phyloP scores from a whole-genome alignment of 2,329 filamentous ascomycete species.

The Beauveria scarabaeidicola region DNA sequence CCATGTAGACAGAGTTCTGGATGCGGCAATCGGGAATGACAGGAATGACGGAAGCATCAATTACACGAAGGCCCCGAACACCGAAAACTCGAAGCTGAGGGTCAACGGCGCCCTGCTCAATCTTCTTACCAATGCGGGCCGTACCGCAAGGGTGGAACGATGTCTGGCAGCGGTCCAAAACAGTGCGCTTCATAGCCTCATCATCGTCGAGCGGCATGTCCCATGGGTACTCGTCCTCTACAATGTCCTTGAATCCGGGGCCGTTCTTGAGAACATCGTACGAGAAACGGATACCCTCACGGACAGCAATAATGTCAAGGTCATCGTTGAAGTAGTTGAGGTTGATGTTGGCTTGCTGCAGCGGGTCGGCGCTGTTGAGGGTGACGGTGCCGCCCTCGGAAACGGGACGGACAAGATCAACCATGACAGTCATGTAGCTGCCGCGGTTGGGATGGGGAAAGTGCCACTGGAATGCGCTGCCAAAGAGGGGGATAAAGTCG shows the following conservation, averaged over 20 bases:
- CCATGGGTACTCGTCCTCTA: constrained; percentile 50
- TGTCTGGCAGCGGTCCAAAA: constrained; percentile 52
- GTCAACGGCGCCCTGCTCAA: constrained; percentile 27
- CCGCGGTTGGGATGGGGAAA: constrained; percentile 33
- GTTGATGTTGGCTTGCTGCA: constrained; percentile 49
- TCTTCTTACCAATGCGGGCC: constrained; percentile 34
- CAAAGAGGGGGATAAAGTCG: constrained; percentile 53
- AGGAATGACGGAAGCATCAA: constrained; percentile 40
- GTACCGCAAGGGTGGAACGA: constrained; percentile 52
- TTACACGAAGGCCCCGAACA: constrained; percentile 19
- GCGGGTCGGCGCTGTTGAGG: constrained; percentile 47
- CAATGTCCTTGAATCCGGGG: constrained; percentile 46
- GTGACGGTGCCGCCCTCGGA: constrained; percentile 37
- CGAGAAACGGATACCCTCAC: constrained; percentile 46
- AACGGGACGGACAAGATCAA: constrained; percentile 34
- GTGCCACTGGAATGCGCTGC: constrained; percentile 40
- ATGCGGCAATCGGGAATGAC: constrained; percentile 49
- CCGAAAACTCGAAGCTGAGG: constrained; percentile 23
- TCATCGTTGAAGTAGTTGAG: constrained; percentile 52
- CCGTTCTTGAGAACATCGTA: constrained; percentile 51
- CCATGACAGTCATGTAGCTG: constrained; percentile 48
- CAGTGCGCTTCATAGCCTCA: constrained; percentile 45
- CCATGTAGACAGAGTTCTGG: constrained; percentile 52
- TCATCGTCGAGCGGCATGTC: constrained; percentile 48
- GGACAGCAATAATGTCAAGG: constrained; percentile 47